A percentile compares a stretch with the other conserved stretches of the same genome.
Conservation (phyloP, 2,329 filamentous ascomycete genomes). For the Paraphoma sp. region DNA sequence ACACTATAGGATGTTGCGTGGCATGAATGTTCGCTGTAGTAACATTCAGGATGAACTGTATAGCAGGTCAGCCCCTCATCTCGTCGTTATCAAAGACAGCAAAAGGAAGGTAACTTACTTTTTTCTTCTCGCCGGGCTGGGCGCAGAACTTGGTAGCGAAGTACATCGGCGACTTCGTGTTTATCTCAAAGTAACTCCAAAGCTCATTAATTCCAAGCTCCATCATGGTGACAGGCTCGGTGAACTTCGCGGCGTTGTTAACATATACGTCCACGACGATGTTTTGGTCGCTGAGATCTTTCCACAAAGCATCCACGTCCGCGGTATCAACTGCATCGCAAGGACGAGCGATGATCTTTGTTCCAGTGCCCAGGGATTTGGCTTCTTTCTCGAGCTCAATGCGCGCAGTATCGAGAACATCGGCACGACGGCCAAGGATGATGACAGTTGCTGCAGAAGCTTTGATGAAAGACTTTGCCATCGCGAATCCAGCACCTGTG, state of each 20-base stretch:
- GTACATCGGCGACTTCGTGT: conserved; percentile 10
- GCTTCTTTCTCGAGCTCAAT: background rate
- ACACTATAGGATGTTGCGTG: conserved; percentile 1
- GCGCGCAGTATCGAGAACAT: conserved; percentile 3
- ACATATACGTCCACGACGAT: conserved; percentile 13
- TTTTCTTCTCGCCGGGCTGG: conserved; percentile 4
- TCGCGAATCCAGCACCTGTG: conserved; percentile 54
- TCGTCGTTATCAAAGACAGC: background rate
- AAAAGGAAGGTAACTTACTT: conserved; percentile 1
- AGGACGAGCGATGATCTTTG: conserved; percentile 2
- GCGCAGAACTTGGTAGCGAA: conserved; percentile 8
- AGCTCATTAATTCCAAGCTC: conserved; percentile 7
- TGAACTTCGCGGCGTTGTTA: conserved; percentile 11
- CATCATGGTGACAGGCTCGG: background rate
- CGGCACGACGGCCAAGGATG: conserved; percentile 49
- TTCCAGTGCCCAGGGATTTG: background rate
- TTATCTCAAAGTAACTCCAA: conserved; percentile 12
- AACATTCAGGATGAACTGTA: conserved; percentile 14
- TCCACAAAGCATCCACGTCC: conserved; percentile 9
- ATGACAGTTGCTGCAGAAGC: conserved; percentile 53
- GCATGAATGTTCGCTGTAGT: conserved; percentile 9
- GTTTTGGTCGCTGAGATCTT: conserved; percentile 1
- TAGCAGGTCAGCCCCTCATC: background rate
- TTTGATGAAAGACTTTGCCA: conserved; percentile 51
- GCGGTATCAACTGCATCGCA: conserved; percentile 5